Base-by-base conservation (phyloP, 768 basidiomycete species). In the Tephrocybe sp. region DNA sequence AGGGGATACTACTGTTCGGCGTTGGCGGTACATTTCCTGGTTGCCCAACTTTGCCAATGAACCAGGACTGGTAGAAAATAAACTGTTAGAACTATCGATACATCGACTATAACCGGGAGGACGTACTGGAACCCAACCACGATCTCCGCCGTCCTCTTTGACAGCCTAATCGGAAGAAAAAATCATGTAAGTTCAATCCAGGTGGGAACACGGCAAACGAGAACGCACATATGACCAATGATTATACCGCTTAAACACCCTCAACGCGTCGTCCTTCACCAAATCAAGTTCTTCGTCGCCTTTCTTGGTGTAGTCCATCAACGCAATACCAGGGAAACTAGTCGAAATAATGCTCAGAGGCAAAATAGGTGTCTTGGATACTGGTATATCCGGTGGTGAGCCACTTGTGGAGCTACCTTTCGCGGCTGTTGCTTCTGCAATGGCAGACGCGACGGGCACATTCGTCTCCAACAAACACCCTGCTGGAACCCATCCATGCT, bases 191-290 rank as follows among this genome's bases (percentile, higher is more conserved):
- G 28, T 30, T 11, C 28, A 30, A 11, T 15, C n/a, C n/a, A 45
- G 25, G 42, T 54, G 50, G 42, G 53, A 54, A 55, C 48, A 15
- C 7, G 7, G 15, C 24, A 57, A 25, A 25, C 56, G 43, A 51
- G 23, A 47, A 71, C 79, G 49, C 64, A 91, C 90, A 71, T 93
- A 94, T 68, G 90, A 92, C 93, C 95, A 98, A 70, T 98, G 94
- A 55, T 96, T 97, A 66, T 98, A 98, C 57, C 95, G 81, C 75
- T 98, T 98, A 73, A 98, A 97, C 36, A 99, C 95, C 57, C 93
- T 77, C 56, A 99, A 63, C 18, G 82, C 73, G 64, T 98, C 93
- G 58, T 95, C 94, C 66, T 96, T 97, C 44, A 78, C 80, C 36
- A 98, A 72, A 59, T 90, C 86, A 53, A 98, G 72, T 69, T 98